A percentile compares a stretch with the other conserved stretches of the same genome.
Conservation (phyloP, 2,329 filamentous ascomycete genomes). For the Aureobasidium sp. region DNA sequence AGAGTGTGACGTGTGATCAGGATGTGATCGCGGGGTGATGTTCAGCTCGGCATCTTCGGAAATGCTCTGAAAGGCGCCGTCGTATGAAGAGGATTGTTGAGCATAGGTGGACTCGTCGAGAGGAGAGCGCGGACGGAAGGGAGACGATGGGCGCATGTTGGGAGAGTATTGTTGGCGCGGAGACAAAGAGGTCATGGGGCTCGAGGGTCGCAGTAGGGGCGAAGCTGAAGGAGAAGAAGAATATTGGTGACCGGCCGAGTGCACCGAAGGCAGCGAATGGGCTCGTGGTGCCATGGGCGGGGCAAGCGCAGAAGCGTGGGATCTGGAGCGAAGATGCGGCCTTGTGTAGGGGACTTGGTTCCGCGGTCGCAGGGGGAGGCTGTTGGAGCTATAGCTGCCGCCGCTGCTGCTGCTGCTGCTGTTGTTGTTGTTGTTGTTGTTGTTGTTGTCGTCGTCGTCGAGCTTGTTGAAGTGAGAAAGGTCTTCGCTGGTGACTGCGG, state of each 20-base stretch:
- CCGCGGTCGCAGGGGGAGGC: conserved; percentile 28
- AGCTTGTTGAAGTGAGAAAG: background rate
- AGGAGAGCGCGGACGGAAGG: conserved; percentile 21
- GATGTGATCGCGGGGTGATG: conserved; percentile 35
- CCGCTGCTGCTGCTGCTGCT: background rate
- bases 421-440: background rate
- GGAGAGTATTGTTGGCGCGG: conserved; percentile 31
- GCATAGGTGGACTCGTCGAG: conserved; percentile 21
- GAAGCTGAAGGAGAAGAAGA: conserved; percentile 30
- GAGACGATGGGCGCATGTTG: conserved; percentile 9
- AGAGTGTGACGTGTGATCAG: conserved; percentile 18
- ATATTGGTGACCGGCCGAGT: conserved; percentile 28
- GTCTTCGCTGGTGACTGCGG: background rate
- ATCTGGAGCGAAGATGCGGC: conserved; percentile 40
- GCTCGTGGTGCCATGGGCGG: conserved; percentile 41
- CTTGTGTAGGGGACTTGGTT: conserved; percentile 44
- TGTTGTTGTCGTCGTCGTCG: background rate
- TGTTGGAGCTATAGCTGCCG: conserved; percentile 10
- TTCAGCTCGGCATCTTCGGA: conserved; percentile 45
- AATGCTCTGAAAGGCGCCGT: conserved; percentile 34
- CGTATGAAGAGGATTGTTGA: conserved; percentile 27
- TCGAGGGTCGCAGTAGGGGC: conserved; percentile 26
- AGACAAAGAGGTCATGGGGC: conserved; percentile 36
- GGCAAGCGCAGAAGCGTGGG: conserved; percentile 35
- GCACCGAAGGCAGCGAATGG: conserved; percentile 40